Conservation (phyloP, 1,284 basidiomycete species). For the Porodaedalea pini region DNA sequence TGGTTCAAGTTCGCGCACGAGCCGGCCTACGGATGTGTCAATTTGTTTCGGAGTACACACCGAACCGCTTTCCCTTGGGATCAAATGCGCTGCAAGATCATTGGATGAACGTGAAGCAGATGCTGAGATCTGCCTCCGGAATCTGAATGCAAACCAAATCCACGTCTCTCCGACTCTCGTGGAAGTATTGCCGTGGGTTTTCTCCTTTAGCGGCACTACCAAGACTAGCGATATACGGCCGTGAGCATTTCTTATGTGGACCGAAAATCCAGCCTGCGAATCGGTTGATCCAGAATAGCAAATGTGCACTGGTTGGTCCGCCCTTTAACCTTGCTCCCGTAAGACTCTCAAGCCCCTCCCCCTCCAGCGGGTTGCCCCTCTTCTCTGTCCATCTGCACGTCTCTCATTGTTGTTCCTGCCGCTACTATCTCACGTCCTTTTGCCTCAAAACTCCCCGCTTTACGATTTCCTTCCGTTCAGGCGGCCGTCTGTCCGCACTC, state of each 20-base stretch:
- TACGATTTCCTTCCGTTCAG: background rate
- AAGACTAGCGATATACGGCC: conserved; percentile 3
- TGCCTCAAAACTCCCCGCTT: conserved; percentile 2
- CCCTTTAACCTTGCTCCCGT: conserved; percentile 15
- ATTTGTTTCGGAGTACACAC: background rate
- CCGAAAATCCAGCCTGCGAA: conserved; percentile 8
- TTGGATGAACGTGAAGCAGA: background rate
- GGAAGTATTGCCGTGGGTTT: conserved; percentile 12
- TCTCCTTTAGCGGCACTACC: conserved; percentile 10
- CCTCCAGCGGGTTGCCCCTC: conserved; percentile 8
- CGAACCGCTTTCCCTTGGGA: background rate
- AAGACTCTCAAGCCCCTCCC: conserved; percentile 16
- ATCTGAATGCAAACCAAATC: conserved; percentile 11
- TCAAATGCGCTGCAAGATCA: background rate
- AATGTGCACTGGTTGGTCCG: conserved; percentile 15
- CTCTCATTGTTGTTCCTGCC: background rate
- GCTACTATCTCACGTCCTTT: conserved; percentile 7
- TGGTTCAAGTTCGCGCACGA: background rate
- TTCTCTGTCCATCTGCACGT: background rate
- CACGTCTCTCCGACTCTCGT: conserved; percentile 12
- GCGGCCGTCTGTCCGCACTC: background rate
- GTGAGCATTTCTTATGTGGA: conserved; percentile 6
- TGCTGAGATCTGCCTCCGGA: background rate
- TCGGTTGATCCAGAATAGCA: conserved; percentile 10
- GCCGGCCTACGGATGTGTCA: background rate